These are phyloP conservation scores for Lagenidium giganteum DNA, from an alignment of 352 stramenopile genomes.

Conservation along the genomic window DNA sequence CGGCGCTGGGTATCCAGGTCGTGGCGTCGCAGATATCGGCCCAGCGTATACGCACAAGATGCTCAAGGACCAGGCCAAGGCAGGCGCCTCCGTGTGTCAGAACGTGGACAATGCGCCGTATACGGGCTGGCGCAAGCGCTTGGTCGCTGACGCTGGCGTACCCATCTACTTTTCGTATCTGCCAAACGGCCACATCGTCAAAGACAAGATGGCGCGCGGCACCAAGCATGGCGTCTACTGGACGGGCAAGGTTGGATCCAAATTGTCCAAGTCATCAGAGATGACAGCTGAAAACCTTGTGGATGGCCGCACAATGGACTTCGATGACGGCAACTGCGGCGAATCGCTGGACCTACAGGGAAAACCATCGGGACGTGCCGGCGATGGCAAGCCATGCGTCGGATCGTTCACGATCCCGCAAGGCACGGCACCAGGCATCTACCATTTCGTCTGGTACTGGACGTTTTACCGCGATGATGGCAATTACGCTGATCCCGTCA, in stretches of 20 bases:
- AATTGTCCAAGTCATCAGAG: constrained; percentile 36
- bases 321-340: constrained; percentile 57
- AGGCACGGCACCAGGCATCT: constrained; percentile 37
- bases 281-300: constrained; percentile 45
- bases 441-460: constrained; percentile 74
- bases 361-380: constrained; percentile 35
- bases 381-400: constrained; percentile 58
- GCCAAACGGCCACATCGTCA: constrained; percentile 55
- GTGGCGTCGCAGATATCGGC: constrained; percentile 44
- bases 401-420: constrained; percentile 40
- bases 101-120: constrained; percentile 45
- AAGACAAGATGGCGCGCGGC: constrained; percentile 60
- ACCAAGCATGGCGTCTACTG: constrained; percentile 65
- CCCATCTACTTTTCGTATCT: constrained; percentile 50
- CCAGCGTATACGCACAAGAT: constrained; percentile 63
- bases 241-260: constrained; percentile 34
- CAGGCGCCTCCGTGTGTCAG: constrained; percentile 36
- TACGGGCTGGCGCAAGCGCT: constrained; percentile 47
- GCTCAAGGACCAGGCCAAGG: constrained; percentile 56
- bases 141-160: constrained; percentile 29
- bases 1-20: constrained; percentile 49
- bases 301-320: constrained; percentile 35
- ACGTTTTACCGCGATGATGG: constrained; percentile 54
- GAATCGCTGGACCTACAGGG: constrained; percentile 40
- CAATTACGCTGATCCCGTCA: constrained; percentile 45